Conservation (phyloP, 305 asterid genomes). For the Solanum hybrid region DNA sequence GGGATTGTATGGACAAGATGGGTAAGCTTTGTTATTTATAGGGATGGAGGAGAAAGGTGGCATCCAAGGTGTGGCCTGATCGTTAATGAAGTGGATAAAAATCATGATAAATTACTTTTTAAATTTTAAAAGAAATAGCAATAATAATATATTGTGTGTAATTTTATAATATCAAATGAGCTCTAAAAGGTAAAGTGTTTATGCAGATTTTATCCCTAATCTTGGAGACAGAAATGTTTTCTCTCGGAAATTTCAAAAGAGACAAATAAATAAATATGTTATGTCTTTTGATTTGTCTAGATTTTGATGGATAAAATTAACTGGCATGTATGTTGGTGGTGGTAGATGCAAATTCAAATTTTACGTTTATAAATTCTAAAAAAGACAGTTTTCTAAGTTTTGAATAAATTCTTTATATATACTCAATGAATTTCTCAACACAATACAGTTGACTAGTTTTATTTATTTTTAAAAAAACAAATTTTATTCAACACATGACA, state of each 20-base stretch:
- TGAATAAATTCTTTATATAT: background rate
- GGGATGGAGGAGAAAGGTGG: background rate
- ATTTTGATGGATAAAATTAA: background rate
- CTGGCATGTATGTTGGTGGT: background rate
- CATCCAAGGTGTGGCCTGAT: background rate
- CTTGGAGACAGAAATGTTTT: accelerated
- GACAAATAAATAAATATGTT: too few relatives aligned
- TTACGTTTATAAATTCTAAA: background rate
- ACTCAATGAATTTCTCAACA: background rate
- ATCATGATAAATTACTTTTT: background rate
- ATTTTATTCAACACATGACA: background rate
- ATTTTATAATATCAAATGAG: background rate
- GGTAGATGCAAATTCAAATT: background rate
- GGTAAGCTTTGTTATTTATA: background rate
- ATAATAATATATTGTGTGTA: background rate
- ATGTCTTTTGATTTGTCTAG: background rate
- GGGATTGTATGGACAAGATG: background rate
- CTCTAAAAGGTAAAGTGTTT: background rate
- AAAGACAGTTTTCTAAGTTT: background rate
- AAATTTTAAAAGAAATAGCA: background rate
- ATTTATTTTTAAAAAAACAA: background rate
- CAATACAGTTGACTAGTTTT: background rate
- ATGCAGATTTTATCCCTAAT: background rate
- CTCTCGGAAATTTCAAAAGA: background rate
- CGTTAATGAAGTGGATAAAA: background rate